Percentiles rank a stretch among this genome's conserved stretches.
These are phyloP conservation scores for Tephrocybe sp. DNA, from an alignment of 768 basidiomycete species.

Conservation along the genomic window DNA sequence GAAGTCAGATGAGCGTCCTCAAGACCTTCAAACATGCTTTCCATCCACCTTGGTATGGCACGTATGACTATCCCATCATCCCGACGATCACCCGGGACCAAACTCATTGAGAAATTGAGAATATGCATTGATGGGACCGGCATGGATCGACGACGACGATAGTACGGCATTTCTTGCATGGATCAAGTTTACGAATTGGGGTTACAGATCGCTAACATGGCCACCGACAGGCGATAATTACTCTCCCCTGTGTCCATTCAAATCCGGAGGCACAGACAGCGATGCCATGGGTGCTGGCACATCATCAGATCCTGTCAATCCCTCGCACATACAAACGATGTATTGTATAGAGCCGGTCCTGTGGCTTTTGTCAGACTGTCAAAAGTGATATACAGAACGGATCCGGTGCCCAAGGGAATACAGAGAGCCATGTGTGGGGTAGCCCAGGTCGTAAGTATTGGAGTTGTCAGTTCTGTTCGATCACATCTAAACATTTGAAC, in stretches of 20 bases:
- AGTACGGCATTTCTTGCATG: background rate
- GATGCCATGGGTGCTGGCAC: slow-evolving; percentile 3
- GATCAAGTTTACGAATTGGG: background rate
- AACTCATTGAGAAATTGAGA: background rate
- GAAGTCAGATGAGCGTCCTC: background rate
- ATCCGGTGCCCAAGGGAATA: background rate
- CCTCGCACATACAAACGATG: background rate
- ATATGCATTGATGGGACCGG: background rate
- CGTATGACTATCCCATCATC: slow-evolving; percentile 3
- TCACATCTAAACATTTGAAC: background rate
- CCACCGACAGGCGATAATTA: background rate
- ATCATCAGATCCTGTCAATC: slow-evolving; percentile 15
- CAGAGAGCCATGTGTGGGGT: background rate
- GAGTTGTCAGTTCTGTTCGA: background rate
- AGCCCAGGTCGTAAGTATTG: background rate
- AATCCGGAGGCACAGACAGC: background rate
- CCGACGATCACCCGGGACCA: slow-evolving; percentile 6
- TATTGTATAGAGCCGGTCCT: background rate
- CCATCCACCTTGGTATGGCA: background rate
- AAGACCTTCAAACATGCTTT: background rate
- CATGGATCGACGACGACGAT: slow-evolving; percentile 11
- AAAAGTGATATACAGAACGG: background rate
- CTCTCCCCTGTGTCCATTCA: background rate
- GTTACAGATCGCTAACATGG: background rate
- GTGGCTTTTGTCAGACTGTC: background rate